A percentile compares a stretch with the other conserved stretches of the same genome.
phyloP scores from a whole-genome alignment of 108 stramenopile species.

The Pelagomonas calceolata region DNA sequence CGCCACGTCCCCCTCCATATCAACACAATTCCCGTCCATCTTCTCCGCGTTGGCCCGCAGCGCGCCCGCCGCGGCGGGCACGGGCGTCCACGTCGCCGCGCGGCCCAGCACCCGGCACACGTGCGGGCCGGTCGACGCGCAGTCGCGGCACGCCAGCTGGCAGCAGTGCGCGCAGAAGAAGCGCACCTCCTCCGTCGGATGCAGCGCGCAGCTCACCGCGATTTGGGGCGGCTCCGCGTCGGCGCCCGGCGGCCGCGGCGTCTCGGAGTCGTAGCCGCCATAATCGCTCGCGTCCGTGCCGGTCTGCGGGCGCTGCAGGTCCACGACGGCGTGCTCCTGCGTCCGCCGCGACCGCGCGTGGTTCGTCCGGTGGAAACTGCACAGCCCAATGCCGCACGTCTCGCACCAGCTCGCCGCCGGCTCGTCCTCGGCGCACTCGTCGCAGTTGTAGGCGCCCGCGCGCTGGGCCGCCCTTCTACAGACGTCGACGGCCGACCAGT shows the following conservation, averaged over 20 bases:
- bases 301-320: no score
- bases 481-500: not conserved
- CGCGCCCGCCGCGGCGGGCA: no score
- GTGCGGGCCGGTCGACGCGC: not conserved
- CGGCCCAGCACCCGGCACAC: not conserved
- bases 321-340: not conserved
- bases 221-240: not conserved
- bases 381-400: not conserved
- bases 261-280: no score
- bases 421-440: constrained; percentile 1
- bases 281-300: no score
- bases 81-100: no score
- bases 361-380: not conserved
- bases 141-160: not conserved
- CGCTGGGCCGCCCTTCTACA: not conserved
- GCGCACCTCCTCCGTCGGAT: not conserved
- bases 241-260: no score
- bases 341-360: not conserved
- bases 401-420: not conserved
- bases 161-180: not conserved
- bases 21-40: no score
- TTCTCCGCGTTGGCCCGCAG: no score
- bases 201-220: not conserved
- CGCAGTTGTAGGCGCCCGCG: not conserved
- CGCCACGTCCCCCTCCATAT: no score